Base-by-base conservation (phyloP, 805 yeast genomes). In the Nakazawaea laoshanensis region DNA sequence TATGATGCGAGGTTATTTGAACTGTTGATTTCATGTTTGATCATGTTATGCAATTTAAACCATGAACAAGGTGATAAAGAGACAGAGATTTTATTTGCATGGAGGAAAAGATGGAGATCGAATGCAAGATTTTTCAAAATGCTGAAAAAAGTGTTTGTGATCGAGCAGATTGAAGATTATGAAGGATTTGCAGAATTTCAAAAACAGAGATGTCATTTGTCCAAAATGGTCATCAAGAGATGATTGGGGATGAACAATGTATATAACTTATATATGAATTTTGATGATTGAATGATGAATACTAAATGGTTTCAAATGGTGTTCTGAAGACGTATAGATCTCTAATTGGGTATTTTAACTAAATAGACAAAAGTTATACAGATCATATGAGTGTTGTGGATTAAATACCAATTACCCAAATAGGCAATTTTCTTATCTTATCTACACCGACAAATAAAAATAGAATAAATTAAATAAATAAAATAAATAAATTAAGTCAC, bases 1-100 rank as follows among this genome's bases (percentile, higher is more conserved):
- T 73, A 73, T 37, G 52, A 67, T 18, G 79, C 71, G 42, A 45
- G 54, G 7, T 74, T 76, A 3, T 73, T 74, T 44, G 75, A 74
- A 4, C 43, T 71, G 25, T 46, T 73, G 24, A 70, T 67, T 33
- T 49, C 56, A 38, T 73, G 79, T 0, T 48, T 73, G 19, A 38
- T 69, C 22, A 71, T 69, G 37, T 43, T 73, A 13, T 48, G 63
- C 26, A 26, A 41, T 12, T 23, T 55, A 24, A 28, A 35, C 24
- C 29, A 36, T 11, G n/a, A 20, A n/a, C 14, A 13, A 10, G 32
- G 24, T 11, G 53, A 46, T 7, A 40, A 49, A 5, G 63, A 61
- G 15, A 63, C 72, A 6, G 50, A 62, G 21, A 59, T 74, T 4
- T 37, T 72, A 29, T 66, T 73, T 73, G 54, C 70, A n/a, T 72